A percentile compares a stretch with the other conserved stretches of the same genome.
These are phyloP conservation scores for Sporobolomyces roseus DNA, from an alignment of 768 basidiomycete species.

Conservation along the genomic window DNA sequence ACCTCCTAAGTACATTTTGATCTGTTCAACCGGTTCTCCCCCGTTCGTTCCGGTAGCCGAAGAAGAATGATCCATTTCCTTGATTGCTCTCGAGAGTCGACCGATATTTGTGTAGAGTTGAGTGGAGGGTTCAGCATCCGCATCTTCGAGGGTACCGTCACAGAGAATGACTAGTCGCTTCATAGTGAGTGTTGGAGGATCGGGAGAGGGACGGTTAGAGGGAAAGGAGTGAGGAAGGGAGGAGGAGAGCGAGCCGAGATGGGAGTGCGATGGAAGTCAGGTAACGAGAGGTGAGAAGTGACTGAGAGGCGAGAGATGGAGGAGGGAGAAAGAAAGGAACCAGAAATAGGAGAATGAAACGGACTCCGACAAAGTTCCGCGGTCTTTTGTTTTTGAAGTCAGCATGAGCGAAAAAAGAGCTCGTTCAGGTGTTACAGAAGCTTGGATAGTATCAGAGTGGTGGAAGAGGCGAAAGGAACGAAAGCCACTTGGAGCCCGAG, in stretches of 20 bases:
- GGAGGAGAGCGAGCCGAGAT: neutral
- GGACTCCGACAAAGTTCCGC: no score
- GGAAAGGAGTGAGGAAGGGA: neutral
- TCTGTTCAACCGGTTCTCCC: slow-evolving; percentile 7
- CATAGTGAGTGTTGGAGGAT: slow-evolving; percentile 6
- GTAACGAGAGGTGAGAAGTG: neutral
- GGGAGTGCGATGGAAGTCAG: no score
- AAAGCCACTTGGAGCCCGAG: no score
- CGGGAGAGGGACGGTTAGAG: neutral
- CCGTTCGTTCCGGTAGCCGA: no score
- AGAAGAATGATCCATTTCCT: slow-evolving; percentile 10
- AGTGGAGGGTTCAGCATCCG: slow-evolving; percentile 2
- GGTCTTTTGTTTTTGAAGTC: no score
- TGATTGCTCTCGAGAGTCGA: slow-evolving; percentile 7
- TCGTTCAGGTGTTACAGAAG: no score
- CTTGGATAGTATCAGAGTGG: no score
- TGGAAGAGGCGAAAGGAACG: no score
- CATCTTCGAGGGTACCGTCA: slow-evolving; percentile 33
- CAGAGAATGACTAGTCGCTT: slow-evolving; percentile 29
- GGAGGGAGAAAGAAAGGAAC: neutral
- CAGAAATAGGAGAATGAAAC: neutral
- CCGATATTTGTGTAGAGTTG: slow-evolving; percentile 18
- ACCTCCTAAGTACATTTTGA: slow-evolving; percentile 29
- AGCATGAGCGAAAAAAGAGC: no score
- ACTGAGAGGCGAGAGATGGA: neutral